phyloP scores from a whole-genome alignment of 257 asterid species.

The Primulina tabacum region DNA sequence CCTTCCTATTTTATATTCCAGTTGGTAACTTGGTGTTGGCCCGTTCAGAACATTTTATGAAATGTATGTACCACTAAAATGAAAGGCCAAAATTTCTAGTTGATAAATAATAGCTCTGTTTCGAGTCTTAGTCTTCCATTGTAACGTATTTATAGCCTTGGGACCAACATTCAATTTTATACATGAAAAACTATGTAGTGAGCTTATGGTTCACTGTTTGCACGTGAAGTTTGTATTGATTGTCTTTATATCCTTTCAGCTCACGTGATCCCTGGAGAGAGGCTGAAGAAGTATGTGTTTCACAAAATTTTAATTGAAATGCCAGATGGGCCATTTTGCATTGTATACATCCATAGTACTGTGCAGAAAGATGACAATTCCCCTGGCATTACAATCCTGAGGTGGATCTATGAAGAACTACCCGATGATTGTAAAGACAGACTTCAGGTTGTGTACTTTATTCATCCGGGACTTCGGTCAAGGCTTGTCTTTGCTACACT shows the following conservation, averaged over 20 bases:
- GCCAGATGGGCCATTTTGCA: constrained; percentile 80
- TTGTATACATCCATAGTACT: constrained; percentile 82
- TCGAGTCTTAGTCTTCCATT: neutral
- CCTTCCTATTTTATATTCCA: neutral
- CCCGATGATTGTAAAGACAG: constrained; percentile 71
- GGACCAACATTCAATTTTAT: neutral
- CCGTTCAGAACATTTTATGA: neutral
- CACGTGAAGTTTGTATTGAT: constrained; percentile 12
- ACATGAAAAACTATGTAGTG: neutral
- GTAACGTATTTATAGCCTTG: neutral
- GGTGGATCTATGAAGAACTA: constrained; percentile 92
- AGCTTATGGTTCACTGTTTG: neutral
- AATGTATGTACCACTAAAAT: neutral
- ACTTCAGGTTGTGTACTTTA: constrained; percentile 77
- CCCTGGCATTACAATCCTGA: constrained; percentile 78
- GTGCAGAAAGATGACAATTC: constrained; percentile 83
- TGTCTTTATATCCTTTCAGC: constrained; percentile 41
- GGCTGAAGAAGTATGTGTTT: constrained; percentile 69
- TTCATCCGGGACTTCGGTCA: constrained; percentile 89
- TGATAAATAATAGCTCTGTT: neutral
- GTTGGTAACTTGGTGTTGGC: neutral
- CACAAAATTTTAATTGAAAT: constrained; percentile 61
- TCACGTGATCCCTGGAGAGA: constrained; percentile 62
- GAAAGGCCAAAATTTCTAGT: no score
- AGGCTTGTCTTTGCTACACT: constrained; percentile 86